Percentiles rank a stretch among this genome's conserved stretches.
These are phyloP conservation scores for Trichophyton rubrum DNA, from an alignment of 2,329 filamentous ascomycete species.

Conservation along the genomic window DNA sequence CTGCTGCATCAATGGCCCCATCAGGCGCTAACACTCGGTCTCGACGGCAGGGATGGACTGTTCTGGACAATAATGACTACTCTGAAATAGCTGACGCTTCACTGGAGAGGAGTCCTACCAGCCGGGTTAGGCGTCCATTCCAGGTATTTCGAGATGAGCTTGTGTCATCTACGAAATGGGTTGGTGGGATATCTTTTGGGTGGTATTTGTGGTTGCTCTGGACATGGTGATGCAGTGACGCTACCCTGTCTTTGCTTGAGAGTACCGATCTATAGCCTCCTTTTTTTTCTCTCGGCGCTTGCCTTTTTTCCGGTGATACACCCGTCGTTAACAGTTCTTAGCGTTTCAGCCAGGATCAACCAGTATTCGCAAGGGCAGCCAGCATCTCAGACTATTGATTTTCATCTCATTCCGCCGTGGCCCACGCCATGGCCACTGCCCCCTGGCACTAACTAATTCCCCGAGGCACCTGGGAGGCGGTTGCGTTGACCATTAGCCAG, in stretches of 20 bases:
- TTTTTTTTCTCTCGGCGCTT: background rate
- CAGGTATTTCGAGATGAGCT: conserved; percentile 48
- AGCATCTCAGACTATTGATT: background rate
- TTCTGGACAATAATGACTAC: conserved; percentile 10
- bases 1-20: conserved; percentile 10
- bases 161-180: conserved; percentile 47
- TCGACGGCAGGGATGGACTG: conserved; percentile 16
- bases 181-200: conserved; percentile 49
- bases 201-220: conserved; percentile 58
- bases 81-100: background rate
- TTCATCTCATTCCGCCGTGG: background rate
- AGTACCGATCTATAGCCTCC: background rate
- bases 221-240: conserved; percentile 39
- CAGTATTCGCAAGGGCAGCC: background rate
- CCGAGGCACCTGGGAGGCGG: background rate
- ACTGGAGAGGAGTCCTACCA: background rate
- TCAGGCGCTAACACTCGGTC: conserved; percentile 31
- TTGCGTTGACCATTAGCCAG: background rate
- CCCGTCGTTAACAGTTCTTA: background rate
- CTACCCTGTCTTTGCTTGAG: background rate
- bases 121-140: conserved; percentile 20
- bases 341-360: background rate
- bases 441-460: background rate
- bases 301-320: background rate
- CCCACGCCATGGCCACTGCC: background rate